phyloP scores from a whole-genome alignment of 2,329 filamentous ascomycete genomes.

The Nothophoma quercina region DNA sequence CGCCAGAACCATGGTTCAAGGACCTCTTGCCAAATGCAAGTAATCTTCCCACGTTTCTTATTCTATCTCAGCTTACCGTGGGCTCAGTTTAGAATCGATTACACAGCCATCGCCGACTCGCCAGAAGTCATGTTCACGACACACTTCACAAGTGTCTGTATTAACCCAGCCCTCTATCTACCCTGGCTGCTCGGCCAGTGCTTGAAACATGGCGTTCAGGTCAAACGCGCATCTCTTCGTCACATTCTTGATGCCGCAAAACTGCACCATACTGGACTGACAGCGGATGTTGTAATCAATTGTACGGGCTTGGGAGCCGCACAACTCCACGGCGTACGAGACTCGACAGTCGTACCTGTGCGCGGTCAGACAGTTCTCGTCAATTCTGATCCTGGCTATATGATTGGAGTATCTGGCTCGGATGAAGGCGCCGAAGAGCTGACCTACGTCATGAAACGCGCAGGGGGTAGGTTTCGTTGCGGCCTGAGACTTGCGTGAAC shows the following conservation, averaged over 20 bases:
- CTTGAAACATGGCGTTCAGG: neutral
- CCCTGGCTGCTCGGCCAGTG: neutral
- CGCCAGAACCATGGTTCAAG: slow-evolving; percentile 1
- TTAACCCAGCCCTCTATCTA: neutral
- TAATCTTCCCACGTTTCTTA: neutral
- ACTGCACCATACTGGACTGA: neutral
- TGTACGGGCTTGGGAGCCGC: neutral
- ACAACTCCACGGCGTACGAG: neutral
- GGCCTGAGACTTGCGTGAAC: neutral
- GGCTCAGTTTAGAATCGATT: neutral
- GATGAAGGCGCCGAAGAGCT: neutral
- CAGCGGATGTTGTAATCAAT: neutral
- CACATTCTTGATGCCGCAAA: neutral
- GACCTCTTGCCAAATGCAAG: neutral
- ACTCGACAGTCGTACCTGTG: neutral
- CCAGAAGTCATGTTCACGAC: neutral
- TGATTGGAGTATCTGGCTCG: neutral
- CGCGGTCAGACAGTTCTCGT: neutral
- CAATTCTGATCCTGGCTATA: neutral
- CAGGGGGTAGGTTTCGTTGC: neutral
- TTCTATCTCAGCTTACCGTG: neutral
- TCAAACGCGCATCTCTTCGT: neutral
- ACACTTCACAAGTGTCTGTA: neutral
- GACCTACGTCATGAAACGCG: neutral
- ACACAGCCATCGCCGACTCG: neutral